Percentiles rank a stretch among this genome's conserved stretches.
These are phyloP conservation scores for Xylaria sp. DNA, from an alignment of 2,329 filamentous ascomycete genomes.

Conservation along the genomic window DNA sequence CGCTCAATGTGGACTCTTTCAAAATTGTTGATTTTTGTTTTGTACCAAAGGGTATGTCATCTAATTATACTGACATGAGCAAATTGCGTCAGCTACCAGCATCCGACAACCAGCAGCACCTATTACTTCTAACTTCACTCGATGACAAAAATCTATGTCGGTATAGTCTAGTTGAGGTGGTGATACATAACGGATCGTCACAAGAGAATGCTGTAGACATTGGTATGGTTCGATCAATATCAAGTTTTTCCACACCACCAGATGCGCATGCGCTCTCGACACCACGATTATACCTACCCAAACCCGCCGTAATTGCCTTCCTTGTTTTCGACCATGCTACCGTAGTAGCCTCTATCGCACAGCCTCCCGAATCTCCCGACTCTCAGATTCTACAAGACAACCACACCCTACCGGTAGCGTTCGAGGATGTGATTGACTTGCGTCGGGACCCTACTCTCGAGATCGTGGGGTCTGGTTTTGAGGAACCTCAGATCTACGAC, in stretches of 20 bases:
- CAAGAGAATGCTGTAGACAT: conserved; percentile 58
- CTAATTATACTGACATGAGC: conserved; percentile 61
- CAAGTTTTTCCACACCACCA: conserved; percentile 68
- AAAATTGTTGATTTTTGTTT: conserved; percentile 85
- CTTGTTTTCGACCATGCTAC: conserved; percentile 82
- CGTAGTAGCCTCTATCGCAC: conserved; percentile 77
- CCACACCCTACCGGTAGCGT: conserved; percentile 71
- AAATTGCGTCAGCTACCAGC: conserved; percentile 61
- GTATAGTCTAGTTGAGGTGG: conserved; percentile 80
- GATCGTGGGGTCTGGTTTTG: conserved; percentile 70
- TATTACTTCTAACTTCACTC: conserved; percentile 71
- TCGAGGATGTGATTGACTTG: conserved; percentile 89
- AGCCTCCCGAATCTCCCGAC: conserved; percentile 75
- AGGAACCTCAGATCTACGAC: conserved; percentile 61
- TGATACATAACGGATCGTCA: conserved; percentile 62
- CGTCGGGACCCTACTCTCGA: conserved; percentile 71
- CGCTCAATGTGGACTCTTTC: conserved; percentile 67
- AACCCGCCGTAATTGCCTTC: conserved; percentile 82
- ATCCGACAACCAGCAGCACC: conserved; percentile 64
- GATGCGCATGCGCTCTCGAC: conserved; percentile 55
- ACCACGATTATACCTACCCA: conserved; percentile 80
- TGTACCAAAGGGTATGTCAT: conserved; percentile 63
- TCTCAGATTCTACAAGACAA: conserved; percentile 77
- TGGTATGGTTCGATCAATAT: conserved; percentile 74
- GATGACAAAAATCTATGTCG: conserved; percentile 62